Evolutionary conservation across 768 basidiomycete genomes (phyloP), one percentile per base, ranked within the genome.

Genomic region (Amanita pseudoporphyria): DNA sequence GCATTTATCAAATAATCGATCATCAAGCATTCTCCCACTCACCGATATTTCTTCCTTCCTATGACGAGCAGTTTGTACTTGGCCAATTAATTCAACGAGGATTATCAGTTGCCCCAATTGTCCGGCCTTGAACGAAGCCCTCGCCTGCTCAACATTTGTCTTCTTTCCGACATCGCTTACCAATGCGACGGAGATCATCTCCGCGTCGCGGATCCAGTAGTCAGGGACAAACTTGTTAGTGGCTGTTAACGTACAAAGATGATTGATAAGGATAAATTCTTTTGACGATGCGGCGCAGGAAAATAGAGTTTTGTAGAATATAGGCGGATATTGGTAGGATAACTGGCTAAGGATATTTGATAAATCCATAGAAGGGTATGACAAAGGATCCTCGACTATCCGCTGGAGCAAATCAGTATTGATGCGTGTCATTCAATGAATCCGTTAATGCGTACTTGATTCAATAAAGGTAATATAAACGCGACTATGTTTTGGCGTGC

Each of bases 281-380:
- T 82, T 83, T 37, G 71, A 69, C 0, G 83, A 79, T 2, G 78
- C 77, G 0, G 86, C 82, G 53, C 83, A 85, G 0, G 71, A 64
- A 57, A 88, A 85, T 6, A 89, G 63, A 0, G 83, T 81, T 58
- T 81, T 84, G 67, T 78, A 87, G 63, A 89, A 86, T 0, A 80
- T 52, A 45, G 74, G 79, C 0, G 84, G 85, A 50, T 76, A 72
- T 13, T 62, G 54, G 39, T 70, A 65, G 1, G 82, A 78, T 16
- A 82, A 54, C 13, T 63, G 63, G 28, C 73, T 66, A 2, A 87
- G 66, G 36, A 88, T 67, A 30, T 68, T 63, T 4, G 76, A 69
- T 0, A 88, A 63, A 1, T 67, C 61, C 2, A 64, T 59, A 36
- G 61, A 73, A 3, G 78, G 78, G 49, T 65, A 57, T 13, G 73